phyloP scores from a whole-genome alignment of 768 basidiomycete species.

The Mycena sanguinolenta region DNA sequence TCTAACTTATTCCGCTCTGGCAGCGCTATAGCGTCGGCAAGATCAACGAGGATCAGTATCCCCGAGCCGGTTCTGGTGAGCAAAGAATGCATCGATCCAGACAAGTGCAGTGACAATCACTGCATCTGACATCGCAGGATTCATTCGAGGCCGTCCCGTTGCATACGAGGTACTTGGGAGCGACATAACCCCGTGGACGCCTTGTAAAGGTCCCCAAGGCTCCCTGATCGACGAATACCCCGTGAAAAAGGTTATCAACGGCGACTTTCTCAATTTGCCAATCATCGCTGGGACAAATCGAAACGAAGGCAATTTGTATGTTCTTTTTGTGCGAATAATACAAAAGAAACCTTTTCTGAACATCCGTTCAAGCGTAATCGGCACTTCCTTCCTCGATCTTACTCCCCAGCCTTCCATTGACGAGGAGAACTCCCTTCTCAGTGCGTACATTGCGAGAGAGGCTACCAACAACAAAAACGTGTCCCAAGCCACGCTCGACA shows the following conservation, averaged over 20 bases:
- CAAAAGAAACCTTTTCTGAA: background rate
- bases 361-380: background rate
- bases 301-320: conserved; percentile 12
- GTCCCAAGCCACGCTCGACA: background rate
- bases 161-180: background rate
- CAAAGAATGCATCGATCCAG: too few relatives aligned
- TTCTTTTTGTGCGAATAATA: background rate
- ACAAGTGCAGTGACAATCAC: too few relatives aligned
- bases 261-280: conserved; percentile 13
- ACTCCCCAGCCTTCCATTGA: conserved; percentile 8
- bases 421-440: conserved; percentile 9
- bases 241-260: conserved; percentile 13
- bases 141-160: too few relatives aligned
- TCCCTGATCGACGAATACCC: conserved; percentile 22
- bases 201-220: conserved; percentile 17
- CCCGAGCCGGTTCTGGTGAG: too few relatives aligned
- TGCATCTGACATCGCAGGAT: too few relatives aligned
- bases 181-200: conserved; percentile 3
- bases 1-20: too few relatives aligned
- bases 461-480: conserved; percentile 12
- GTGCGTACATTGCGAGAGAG: background rate
- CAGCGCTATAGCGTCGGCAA: too few relatives aligned
- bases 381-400: conserved; percentile 13
- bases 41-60: too few relatives aligned
- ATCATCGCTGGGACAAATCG: conserved; percentile 15